Evolutionary conservation across 2,329 filamentous ascomycete species (phyloP), one percentile per base, ranked within the genome.

Genomic region (Emericellopsis cladophorae): DNA sequence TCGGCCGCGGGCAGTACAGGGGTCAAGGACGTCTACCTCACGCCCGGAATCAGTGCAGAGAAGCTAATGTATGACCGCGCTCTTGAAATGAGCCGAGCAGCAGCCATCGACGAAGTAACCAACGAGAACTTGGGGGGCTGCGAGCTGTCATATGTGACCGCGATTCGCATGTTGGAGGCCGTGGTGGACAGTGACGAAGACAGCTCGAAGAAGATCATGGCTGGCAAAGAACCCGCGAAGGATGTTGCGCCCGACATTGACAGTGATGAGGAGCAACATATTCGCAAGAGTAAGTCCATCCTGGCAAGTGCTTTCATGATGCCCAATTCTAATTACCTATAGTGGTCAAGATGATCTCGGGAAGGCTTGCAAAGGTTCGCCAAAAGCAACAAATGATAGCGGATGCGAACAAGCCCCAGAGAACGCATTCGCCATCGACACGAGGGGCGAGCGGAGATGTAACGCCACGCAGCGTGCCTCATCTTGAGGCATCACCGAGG

Each of bases 61-160:
- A 95, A 89, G 62, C 69, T 98, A 36, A 95, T 98, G 88, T 98
- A 95, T 56, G 92, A 98, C 51, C 84, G 92, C 37, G 92, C 92
- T 1, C 67, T 96, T 18, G 92, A 98, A 58, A 96, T 98, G 92
- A 95, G 88, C 57, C 79, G 88, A 40, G 79, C 85, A 4, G 90
- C 92, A 7, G 92, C 92, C 7, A 92, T 96, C 54, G 93, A 94
- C 51, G 92, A 98, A 62, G 84, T 98, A 39, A 87, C 92, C 2
- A 88, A 90, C 43, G 85, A 92, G 46, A 89, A 96, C 58, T 67
- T 96, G 21, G 64, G 69, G 1, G 87, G 88, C 14, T 96, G 90
- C 55, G 89, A 96, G 55, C 79, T 95, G 22, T 89, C 88, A 15
- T 98, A 98, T 56, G 74, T 86, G 41, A 96, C 92, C 0, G 89